Conservation (phyloP, 768 basidiomycete genomes). For the Rhizopogon vulgaris region DNA sequence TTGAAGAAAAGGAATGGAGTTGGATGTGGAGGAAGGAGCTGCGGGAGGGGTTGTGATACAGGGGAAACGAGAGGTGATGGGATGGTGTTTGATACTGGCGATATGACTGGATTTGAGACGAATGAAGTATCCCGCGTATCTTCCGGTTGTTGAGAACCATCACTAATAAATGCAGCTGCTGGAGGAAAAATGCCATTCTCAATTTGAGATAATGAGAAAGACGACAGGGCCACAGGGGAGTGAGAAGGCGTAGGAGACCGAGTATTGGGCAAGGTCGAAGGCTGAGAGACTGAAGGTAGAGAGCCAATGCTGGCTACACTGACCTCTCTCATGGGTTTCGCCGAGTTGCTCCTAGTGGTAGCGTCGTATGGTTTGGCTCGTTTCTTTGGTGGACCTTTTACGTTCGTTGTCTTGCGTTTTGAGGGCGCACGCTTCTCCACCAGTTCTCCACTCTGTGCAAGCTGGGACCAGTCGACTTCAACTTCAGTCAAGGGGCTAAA, state of each 20-base stretch:
- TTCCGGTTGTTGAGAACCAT: constrained; percentile 2
- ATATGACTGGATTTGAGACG: constrained; percentile 11
- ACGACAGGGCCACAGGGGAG: constrained; percentile 12
- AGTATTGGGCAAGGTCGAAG: constrained; percentile 28
- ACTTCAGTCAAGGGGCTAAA: constrained; percentile 30
- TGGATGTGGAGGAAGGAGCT: constrained; percentile 30
- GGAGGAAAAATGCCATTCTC: background rate
- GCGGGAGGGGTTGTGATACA: constrained; percentile 9
- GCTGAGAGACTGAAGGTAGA: constrained; percentile 30
- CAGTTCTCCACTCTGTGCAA: constrained; percentile 14
- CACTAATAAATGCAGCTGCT: background rate
- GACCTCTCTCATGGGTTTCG: constrained; percentile 50
- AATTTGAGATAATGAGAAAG: constrained; percentile 6
- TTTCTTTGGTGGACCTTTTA: constrained; percentile 46
- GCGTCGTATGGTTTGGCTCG: constrained; percentile 70
- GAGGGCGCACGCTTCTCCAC: constrained; percentile 34
- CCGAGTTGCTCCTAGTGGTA: constrained; percentile 21
- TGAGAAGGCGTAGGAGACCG: constrained; percentile 26
- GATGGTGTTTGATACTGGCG: constrained; percentile 11
- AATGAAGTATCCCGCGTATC: constrained; percentile 4
- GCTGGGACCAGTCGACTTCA: constrained; percentile 48
- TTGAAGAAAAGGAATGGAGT: constrained; percentile 63
- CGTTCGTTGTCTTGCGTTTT: constrained; percentile 39
- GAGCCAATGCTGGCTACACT: constrained; percentile 49
- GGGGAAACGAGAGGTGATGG: constrained; percentile 8